phyloP scores from a whole-genome alignment of 1,284 basidiomycete genomes.

The Leccinum subfulvum region DNA sequence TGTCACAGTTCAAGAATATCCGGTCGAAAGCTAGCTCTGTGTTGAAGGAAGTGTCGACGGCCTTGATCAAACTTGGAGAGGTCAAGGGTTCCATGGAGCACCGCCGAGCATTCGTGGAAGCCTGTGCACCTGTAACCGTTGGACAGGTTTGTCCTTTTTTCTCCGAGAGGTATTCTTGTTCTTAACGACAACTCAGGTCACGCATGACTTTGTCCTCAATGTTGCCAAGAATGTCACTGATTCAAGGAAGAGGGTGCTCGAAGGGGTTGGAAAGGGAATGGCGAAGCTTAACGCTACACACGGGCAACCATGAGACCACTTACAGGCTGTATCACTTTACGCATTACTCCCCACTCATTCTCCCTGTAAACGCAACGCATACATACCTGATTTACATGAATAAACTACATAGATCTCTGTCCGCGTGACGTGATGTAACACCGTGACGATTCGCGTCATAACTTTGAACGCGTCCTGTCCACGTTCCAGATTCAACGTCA shows the following conservation, averaged over 20 bases:
- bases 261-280: slow-evolving; percentile 70
- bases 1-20: slow-evolving; percentile 61
- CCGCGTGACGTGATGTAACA: slow-evolving; percentile 19
- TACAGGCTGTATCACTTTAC: slow-evolving; percentile 4
- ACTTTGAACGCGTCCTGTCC: slow-evolving; percentile 16
- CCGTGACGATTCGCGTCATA: slow-evolving; percentile 31
- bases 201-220: slow-evolving; percentile 60
- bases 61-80: slow-evolving; percentile 51
- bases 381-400: background rate
- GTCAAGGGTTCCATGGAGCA: slow-evolving; percentile 49
- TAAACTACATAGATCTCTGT: background rate
- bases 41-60: slow-evolving; percentile 56
- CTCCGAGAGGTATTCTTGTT: background rate
- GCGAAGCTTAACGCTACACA: slow-evolving; percentile 51
- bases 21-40: slow-evolving; percentile 49
- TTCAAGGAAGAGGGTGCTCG: slow-evolving; percentile 65
- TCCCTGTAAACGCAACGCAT: slow-evolving; percentile 18
- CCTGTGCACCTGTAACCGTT: slow-evolving; percentile 43
- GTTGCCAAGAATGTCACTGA: slow-evolving; percentile 66
- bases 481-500: too few relatives aligned
- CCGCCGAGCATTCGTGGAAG: slow-evolving; percentile 51
- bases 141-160: slow-evolving; percentile 40
- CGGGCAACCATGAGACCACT: slow-evolving; percentile 24
- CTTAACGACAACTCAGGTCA: slow-evolving; percentile 44
- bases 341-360: slow-evolving; percentile 30